A percentile compares a stretch with the other conserved stretches of the same genome.
Evolutionary conservation across 176 grass and related monocot species (phyloP).

Genomic region (Avena sativa): DNA sequence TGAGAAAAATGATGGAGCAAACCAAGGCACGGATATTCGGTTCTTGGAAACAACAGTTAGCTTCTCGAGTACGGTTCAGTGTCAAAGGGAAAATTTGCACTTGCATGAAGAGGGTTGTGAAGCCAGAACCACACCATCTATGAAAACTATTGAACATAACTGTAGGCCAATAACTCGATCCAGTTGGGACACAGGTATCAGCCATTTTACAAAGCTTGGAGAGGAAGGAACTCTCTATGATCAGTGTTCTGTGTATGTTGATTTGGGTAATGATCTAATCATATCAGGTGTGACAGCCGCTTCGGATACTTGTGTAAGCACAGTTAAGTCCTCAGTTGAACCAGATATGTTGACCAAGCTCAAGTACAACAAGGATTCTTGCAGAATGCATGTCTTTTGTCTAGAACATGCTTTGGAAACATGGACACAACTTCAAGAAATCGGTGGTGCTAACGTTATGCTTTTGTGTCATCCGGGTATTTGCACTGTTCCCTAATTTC

Average conservation of each 20-base stretch:
- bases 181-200: constrained; percentile 40
- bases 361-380: constrained; percentile 78
- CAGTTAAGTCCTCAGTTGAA: constrained; percentile 47
- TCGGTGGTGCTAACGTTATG: constrained; percentile 92
- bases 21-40: constrained; percentile 21
- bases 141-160: constrained; percentile 35
- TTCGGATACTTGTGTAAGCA: constrained; percentile 41
- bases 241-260: constrained; percentile 41
- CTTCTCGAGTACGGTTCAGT: constrained; percentile 31
- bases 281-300: constrained; percentile 39
- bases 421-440: constrained; percentile 77
- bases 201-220: constrained; percentile 35
- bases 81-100: constrained; percentile 39
- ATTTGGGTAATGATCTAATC: constrained; percentile 39
- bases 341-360: constrained; percentile 56
- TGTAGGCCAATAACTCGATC: constrained; percentile 39
- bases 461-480: constrained; percentile 95
- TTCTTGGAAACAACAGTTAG: constrained; percentile 33
- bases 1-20: constrained; percentile 51
- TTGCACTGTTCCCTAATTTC: constrained; percentile 37
- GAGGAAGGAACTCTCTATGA: constrained; percentile 37
- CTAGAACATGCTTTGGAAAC: constrained; percentile 95
- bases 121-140: constrained; percentile 32
- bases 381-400: constrained; percentile 98
- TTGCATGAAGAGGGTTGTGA: constrained; percentile 45